Conservation (phyloP, 2,329 filamentous ascomycete species). For the Talaromyces sp. region DNA sequence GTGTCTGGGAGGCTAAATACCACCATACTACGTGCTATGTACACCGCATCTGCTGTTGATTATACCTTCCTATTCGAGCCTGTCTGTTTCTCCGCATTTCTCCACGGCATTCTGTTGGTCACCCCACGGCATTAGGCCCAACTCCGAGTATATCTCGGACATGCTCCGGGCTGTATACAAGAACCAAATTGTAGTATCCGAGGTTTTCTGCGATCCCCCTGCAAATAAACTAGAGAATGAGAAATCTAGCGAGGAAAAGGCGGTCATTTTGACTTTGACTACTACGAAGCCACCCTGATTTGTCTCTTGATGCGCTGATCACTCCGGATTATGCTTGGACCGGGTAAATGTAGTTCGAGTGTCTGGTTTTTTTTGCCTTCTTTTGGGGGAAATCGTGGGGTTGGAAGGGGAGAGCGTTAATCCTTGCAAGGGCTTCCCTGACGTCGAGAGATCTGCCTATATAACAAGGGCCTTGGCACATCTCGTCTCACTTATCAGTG, state of each 20-base stretch:
- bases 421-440: neutral
- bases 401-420: neutral
- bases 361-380: neutral
- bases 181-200: neutral
- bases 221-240: neutral
- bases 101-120: neutral
- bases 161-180: slow-evolving; percentile 1
- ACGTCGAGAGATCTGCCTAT: neutral
- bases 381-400: neutral
- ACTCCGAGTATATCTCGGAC: slow-evolving; percentile 5
- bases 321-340: neutral
- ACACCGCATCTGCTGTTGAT: neutral
- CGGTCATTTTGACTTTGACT: neutral
- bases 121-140: neutral
- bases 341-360: neutral
- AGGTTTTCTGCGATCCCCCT: neutral
- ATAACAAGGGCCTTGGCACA: neutral
- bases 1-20: neutral
- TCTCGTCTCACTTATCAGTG: neutral
- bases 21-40: neutral
- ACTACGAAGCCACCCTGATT: neutral
- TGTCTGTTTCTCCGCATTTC: slow-evolving; percentile 4
- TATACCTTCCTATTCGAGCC: neutral
- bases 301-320: neutral
- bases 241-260: neutral